Evolutionary conservation across 805 yeast genomes (phyloP).

Genomic region (Ogataea thermomethanolica): DNA sequence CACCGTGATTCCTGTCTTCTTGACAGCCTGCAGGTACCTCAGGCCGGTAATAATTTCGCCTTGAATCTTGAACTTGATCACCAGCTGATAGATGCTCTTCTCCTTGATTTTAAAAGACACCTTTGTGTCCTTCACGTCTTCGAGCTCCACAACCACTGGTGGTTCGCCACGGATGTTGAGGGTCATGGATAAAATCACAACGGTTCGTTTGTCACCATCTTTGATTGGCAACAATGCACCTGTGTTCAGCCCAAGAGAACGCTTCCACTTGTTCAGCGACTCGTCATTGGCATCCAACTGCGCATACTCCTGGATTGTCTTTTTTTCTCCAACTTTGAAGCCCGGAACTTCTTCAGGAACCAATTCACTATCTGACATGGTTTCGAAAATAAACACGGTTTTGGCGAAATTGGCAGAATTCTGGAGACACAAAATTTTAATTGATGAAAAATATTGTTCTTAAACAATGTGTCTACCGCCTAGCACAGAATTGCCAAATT

Average conservation of each 20-base stretch:
- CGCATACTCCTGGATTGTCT: constrained; percentile 79
- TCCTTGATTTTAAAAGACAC: constrained; percentile 77
- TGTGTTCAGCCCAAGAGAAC: constrained; percentile 70
- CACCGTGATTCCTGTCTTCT: constrained; percentile 83
- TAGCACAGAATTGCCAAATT: constrained; percentile 18
- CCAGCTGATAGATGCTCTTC: constrained; percentile 66
- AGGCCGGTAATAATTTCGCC: constrained; percentile 83
- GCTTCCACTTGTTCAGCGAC: constrained; percentile 88
- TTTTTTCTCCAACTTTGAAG: constrained; percentile 64
- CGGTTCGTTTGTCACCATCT: constrained; percentile 70
- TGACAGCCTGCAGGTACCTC: constrained; percentile 77
- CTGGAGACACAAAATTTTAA: not conserved
- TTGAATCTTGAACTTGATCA: constrained; percentile 77
- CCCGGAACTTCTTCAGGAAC: constrained; percentile 61
- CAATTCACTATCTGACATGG: constrained; percentile 46
- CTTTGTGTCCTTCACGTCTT: constrained; percentile 47
- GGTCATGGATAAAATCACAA: constrained; percentile 75
- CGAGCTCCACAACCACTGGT: constrained; percentile 68
- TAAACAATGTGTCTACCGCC: constrained; percentile 28
- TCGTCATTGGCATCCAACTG: constrained; percentile 87
- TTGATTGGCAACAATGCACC: constrained; percentile 58
- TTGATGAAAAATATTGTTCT: not conserved
- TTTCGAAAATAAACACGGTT: not conserved
- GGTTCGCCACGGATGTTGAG: constrained; percentile 62
- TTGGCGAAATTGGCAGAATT: not conserved